Conservation (phyloP, 495 filamentous ascomycete genomes). For the Talaromyces wortmannii region DNA sequence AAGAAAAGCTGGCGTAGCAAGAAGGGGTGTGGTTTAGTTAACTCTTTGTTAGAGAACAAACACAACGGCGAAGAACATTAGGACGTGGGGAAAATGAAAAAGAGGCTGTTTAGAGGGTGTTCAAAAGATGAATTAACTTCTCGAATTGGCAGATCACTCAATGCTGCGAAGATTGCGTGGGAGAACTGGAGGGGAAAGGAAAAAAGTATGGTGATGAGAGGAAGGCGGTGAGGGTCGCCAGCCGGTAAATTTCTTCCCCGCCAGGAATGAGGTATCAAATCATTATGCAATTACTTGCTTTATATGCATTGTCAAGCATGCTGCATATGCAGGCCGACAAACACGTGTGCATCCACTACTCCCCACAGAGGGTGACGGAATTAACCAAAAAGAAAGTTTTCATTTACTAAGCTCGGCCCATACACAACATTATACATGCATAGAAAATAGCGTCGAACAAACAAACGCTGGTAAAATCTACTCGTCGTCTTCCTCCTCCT, state of each 20-base stretch:
- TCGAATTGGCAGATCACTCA: too few relatives aligned
- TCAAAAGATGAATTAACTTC: too few relatives aligned
- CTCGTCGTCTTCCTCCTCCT: slow-evolving; percentile 1
- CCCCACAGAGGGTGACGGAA: too few relatives aligned
- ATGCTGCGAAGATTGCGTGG: neutral
- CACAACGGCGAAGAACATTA: neutral
- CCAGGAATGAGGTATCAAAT: too few relatives aligned
- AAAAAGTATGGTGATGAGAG: neutral
- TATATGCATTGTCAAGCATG: too few relatives aligned
- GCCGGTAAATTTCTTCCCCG: too few relatives aligned
- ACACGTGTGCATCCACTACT: too few relatives aligned
- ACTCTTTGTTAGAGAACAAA: slow-evolving; percentile 2
- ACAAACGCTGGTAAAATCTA: neutral
- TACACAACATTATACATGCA: neutral
- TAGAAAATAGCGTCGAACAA: neutral
- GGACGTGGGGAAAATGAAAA: neutral
- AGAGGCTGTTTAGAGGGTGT: too few relatives aligned
- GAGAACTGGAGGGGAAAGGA: neutral
- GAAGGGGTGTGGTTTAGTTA: neutral
- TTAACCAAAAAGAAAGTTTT: too few relatives aligned
- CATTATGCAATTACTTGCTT: too few relatives aligned
- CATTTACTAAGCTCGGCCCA: neutral
- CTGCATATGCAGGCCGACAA: too few relatives aligned
- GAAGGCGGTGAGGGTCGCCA: neutral
- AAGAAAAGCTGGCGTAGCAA: neutral